Evolutionary conservation across 768 basidiomycete species (phyloP), one percentile per base, ranked within the genome.

Genomic region (Mycena leptocephala): DNA sequence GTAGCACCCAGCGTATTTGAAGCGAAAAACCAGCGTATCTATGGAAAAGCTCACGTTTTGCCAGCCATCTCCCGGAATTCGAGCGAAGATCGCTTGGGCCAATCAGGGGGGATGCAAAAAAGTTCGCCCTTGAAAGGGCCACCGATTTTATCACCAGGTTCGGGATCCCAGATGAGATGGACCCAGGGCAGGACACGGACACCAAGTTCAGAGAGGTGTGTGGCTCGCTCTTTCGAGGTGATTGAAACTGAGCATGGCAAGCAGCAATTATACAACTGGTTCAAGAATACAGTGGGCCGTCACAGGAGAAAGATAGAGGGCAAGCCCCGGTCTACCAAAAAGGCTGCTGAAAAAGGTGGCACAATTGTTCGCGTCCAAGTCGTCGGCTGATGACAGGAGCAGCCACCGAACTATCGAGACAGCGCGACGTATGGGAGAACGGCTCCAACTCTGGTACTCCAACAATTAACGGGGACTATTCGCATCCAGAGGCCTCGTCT

Each of bases 181-280:
- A 90, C 28, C 86, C 87, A 18, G 86, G 89, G 10, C 90, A 92
- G 78, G 92, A 93, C 76, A 86, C 90, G 6, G 92, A 93, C 65
- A 87, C 90, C 32, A 86, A 90, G 71, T 93, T 93, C 81, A 90
- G 90, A 78, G 92, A 93, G 90, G 92, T 91, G 79, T 46, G 84
- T 81, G 37, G n/a, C n/a, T 58, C 48, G 46, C 55, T 35, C 41
- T 35, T 43, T 41, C 46, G 64, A 61, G 39, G 30, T 33, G 48
- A 1, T 7, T 32, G 28, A 30, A 58, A 5, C 24, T 43, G 26
- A 43, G 8, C 13, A 30, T 18, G 26, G 3, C 26, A 78, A 81
- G 43, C 84, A 93, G 92, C 92, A 92, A 90, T 92, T 93, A 72
- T 93, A 93, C 85, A 93, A 93, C 79, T 93, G 92, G 92, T 93